Percentiles rank a stretch among this genome's conserved stretches.
These are phyloP conservation scores for Pestalotiopsis sp. DNA, from an alignment of 2,329 filamentous ascomycete genomes.

Conservation along the genomic window DNA sequence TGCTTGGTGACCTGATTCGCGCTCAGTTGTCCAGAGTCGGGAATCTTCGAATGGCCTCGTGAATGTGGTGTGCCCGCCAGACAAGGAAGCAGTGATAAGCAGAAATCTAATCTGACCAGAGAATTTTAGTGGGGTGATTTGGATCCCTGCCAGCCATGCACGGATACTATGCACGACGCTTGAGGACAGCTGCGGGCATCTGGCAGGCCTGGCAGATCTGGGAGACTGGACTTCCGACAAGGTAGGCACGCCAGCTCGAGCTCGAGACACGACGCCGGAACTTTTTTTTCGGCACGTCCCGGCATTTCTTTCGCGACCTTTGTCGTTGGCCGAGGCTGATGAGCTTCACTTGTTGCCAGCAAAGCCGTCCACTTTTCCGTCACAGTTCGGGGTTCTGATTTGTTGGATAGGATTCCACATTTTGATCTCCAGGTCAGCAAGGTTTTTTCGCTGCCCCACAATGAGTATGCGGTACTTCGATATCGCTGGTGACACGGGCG, in stretches of 20 bases:
- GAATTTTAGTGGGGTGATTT: not conserved
- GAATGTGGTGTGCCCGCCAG: no score
- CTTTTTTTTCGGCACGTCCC: not conserved
- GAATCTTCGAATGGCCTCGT: no score
- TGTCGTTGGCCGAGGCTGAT: constrained; percentile 13
- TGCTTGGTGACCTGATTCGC: not conserved
- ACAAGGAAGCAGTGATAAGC: not conserved
- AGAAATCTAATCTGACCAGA: not conserved
- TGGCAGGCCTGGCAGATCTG: not conserved
- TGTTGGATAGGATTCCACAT: constrained; percentile 4
- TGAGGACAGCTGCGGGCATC: not conserved
- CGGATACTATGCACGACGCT: no score
- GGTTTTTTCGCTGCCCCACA: constrained; percentile 13
- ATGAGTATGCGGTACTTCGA: not conserved
- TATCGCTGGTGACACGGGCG: not conserved
- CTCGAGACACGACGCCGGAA: not conserved
- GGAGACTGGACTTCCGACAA: not conserved
- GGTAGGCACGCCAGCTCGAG: not conserved
- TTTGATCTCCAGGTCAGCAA: constrained; percentile 19
- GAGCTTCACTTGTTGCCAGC: not conserved
- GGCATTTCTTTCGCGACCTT: not conserved
- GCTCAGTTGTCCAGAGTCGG: not conserved
- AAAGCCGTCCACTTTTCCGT: constrained; percentile 4
- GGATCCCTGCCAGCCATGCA: no score
- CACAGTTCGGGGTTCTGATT: not conserved